Percentiles rank a stretch among this genome's conserved stretches.
Conservation (phyloP, 1,284 basidiomycete species). For the Somion occarium region DNA sequence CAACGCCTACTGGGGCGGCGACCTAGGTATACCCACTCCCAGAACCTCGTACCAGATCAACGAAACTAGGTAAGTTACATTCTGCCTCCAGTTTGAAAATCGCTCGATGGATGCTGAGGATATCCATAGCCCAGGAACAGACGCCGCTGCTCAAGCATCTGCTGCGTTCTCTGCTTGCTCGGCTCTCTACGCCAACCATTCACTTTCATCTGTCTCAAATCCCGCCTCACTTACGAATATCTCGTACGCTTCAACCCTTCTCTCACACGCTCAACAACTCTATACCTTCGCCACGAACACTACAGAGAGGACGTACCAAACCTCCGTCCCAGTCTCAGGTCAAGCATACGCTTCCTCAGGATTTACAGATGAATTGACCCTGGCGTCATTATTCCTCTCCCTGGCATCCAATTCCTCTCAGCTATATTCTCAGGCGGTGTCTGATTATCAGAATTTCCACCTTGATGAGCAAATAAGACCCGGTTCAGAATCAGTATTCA, state of each 20-base stretch:
- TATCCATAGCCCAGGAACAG: constrained; percentile 61
- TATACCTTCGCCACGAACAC: constrained; percentile 71
- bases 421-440: constrained; percentile 62
- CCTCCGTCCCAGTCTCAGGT: constrained; percentile 58
- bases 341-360: constrained; percentile 71
- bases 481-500: constrained; percentile 61
- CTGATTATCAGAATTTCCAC: constrained; percentile 55
- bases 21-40: constrained; percentile 69
- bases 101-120: constrained; percentile 11
- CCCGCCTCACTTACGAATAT: constrained; percentile 71
- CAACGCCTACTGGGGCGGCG: constrained; percentile 87
- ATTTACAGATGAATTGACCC: constrained; percentile 64
- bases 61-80: constrained; percentile 37
- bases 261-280: constrained; percentile 70
- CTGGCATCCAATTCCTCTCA: constrained; percentile 61
- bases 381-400: constrained; percentile 76
- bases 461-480: constrained; percentile 33
- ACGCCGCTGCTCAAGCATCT: constrained; percentile 78
- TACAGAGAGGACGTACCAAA: constrained; percentile 55
- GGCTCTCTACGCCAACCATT: constrained; percentile 60
- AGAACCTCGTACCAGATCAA: constrained; percentile 80
- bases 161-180: constrained; percentile 87
- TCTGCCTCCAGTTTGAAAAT: constrained; percentile 6
- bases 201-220: constrained; percentile 42
- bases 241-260: constrained; percentile 65